These are phyloP conservation scores for Dendrocalamus latiflorus DNA, from an alignment of 202 grass and related monocot genomes.

Conservation along the genomic window DNA sequence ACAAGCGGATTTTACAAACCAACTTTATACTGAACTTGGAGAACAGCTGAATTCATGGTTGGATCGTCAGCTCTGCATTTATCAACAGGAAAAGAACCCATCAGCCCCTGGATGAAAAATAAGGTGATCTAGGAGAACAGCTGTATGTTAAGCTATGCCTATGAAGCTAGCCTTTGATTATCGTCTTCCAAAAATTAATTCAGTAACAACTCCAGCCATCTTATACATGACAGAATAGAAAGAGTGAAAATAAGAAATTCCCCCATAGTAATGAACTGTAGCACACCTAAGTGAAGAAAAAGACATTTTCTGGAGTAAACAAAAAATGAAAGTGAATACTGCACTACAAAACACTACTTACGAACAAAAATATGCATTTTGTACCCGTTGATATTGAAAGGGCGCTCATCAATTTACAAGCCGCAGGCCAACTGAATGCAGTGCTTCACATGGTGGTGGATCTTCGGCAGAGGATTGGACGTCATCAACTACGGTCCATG, in stretches of 20 bases:
- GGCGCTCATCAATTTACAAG: not conserved
- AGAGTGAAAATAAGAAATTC: not conserved
- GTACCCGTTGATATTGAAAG: not conserved
- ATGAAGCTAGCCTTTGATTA: no score
- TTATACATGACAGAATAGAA: not conserved
- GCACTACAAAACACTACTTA: constrained; percentile 6
- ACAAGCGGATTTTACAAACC: not conserved
- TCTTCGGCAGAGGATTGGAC: constrained; percentile 28
- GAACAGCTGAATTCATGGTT: not conserved
- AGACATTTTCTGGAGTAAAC: not conserved
- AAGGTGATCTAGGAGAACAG: not conserved
- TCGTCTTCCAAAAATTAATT: not conserved
- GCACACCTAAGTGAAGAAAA: not conserved
- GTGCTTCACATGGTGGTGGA: not conserved
- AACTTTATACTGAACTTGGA: not conserved
- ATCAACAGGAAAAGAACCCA: not conserved
- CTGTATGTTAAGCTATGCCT: not conserved
- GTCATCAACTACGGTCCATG: constrained; percentile 29
- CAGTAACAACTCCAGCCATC: not conserved
- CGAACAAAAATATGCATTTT: not conserved
- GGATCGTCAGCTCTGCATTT: not conserved
- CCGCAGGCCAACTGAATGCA: not conserved
- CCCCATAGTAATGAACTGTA: not conserved
- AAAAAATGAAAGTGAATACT: not conserved
- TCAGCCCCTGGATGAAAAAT: not conserved